Conservation (phyloP, 73 alveolate genomes). For the Vitrella brassicaformis region DNA sequence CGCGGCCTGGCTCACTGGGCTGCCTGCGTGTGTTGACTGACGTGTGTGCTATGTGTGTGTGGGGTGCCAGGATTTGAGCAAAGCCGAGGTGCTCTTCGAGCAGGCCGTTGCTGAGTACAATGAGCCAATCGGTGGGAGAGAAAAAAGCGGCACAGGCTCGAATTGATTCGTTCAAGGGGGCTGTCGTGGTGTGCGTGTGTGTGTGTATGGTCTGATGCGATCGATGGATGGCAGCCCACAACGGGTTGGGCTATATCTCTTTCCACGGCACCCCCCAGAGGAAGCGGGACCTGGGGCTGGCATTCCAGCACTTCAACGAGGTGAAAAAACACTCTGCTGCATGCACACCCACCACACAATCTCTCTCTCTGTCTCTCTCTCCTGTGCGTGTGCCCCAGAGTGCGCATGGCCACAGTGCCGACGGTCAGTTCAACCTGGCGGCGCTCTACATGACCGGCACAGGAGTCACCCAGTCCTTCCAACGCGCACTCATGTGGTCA, state of each 20-base stretch:
- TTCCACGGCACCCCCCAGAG: constrained; percentile 13
- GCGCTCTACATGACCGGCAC: constrained; percentile 28
- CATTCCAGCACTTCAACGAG: constrained; percentile 27
- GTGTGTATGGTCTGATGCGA: neutral
- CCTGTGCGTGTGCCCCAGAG: neutral
- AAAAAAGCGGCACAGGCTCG: no score
- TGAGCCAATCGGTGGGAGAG: no score
- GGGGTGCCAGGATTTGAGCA: no score
- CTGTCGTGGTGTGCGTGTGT: no score
- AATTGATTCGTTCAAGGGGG: no score
- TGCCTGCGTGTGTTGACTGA: no score
- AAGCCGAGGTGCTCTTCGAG: no score
- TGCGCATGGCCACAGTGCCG: constrained; percentile 17
- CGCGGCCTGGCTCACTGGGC: no score
- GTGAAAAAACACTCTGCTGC: no score
- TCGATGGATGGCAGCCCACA: constrained; percentile 5
- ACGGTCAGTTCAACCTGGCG: constrained; percentile 33
- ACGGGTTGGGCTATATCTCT: constrained; percentile 31
- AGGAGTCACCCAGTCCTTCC: constrained; percentile 28
- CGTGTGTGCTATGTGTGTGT: no score
- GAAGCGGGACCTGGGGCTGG: constrained; percentile 15
- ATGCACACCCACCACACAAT: no score
- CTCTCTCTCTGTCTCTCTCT: neutral
- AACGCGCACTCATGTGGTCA: constrained; percentile 21
- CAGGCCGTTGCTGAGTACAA: neutral